Percentiles rank a stretch among this genome's conserved stretches.
Conservation (phyloP, 192 early-diverging fungal genomes). For the Backusella circina region DNA sequence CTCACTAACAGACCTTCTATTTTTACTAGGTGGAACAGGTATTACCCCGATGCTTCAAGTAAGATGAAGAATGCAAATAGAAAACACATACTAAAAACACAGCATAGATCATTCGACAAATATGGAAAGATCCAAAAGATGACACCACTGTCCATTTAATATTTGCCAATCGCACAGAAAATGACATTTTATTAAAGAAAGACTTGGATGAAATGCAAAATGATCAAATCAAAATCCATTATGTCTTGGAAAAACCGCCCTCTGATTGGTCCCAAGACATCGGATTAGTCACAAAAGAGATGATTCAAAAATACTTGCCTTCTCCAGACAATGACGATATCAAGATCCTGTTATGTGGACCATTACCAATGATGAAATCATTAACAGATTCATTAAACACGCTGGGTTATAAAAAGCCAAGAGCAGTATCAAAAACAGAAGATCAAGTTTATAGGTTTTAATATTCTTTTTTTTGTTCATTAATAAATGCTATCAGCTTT, state of each 20-base stretch:
- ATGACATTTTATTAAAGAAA: neutral
- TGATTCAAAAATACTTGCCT: neutral
- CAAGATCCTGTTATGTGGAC: slow-evolving; percentile 92
- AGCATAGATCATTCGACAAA: neutral
- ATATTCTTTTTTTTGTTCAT: neutral
- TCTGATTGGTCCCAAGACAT: neutral
- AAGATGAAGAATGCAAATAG: neutral
- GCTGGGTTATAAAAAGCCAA: slow-evolving; percentile 19
- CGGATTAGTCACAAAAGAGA: neutral
- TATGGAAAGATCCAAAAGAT: neutral
- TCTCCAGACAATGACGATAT: slow-evolving; percentile 44
- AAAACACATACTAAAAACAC: neutral
- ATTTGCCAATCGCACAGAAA: neutral
- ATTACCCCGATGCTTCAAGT: slow-evolving; percentile 61
- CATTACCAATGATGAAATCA: slow-evolving; percentile 61
- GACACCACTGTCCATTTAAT: neutral
- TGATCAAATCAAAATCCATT: neutral
- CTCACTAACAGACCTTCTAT: too few species aligned
- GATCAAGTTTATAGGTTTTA: slow-evolving; percentile 28
- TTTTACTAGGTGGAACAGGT: slow-evolving; percentile 53
- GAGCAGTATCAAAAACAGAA: slow-evolving; percentile 21
- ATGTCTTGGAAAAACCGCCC: neutral
- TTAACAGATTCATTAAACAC: slow-evolving; percentile 40
- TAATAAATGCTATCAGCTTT: slow-evolving; percentile 4
- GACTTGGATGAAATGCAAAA: neutral